phyloP scores from a whole-genome alignment of 345 rosid genomes.

The Leavenworthia alabamica region DNA sequence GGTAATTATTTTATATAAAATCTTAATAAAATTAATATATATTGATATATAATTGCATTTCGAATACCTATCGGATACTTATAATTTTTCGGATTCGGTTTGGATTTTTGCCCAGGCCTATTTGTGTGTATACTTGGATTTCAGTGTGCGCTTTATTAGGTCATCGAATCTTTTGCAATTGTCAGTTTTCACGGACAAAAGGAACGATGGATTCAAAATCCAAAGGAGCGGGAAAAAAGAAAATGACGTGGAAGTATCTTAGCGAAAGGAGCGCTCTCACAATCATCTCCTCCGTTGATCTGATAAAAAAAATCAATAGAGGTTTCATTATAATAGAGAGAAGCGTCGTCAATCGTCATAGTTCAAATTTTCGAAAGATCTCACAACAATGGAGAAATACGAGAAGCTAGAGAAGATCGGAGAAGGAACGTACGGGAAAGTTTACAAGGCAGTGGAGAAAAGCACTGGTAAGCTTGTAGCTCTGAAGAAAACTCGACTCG shows the following conservation, averaged over 20 bases:
- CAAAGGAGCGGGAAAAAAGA: slow-evolving; percentile 22
- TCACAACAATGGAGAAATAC: slow-evolving; percentile 38
- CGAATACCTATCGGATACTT: too few species aligned
- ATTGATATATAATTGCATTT: too few species aligned
- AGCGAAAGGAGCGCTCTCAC: not conserved
- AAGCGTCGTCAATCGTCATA: too few species aligned
- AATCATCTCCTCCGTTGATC: not conserved
- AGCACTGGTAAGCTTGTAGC: slow-evolving; percentile 77
- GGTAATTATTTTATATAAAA: too few species aligned
- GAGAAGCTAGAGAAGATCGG: slow-evolving; percentile 95
- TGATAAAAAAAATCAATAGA: not conserved
- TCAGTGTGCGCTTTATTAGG: too few species aligned
- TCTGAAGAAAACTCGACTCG: slow-evolving; percentile 82
- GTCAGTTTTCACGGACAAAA: not conserved
- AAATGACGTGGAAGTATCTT: slow-evolving; percentile 18
- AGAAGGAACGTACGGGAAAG: slow-evolving; percentile 96
- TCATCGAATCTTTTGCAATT: too few species aligned
- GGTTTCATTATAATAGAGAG: too few species aligned
- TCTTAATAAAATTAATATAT: too few species aligned
- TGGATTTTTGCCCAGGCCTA: too few species aligned
- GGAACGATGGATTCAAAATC: slow-evolving; percentile 9
- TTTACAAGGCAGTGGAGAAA: slow-evolving; percentile 86
- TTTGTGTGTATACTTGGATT: too few species aligned
- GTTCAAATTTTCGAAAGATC: not conserved
- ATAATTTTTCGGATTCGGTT: too few species aligned